Percentiles rank a stretch among this genome's conserved stretches.
These are phyloP conservation scores for Metarhizium humberi DNA, from an alignment of 2,329 filamentous ascomycete genomes.

Conservation along the genomic window DNA sequence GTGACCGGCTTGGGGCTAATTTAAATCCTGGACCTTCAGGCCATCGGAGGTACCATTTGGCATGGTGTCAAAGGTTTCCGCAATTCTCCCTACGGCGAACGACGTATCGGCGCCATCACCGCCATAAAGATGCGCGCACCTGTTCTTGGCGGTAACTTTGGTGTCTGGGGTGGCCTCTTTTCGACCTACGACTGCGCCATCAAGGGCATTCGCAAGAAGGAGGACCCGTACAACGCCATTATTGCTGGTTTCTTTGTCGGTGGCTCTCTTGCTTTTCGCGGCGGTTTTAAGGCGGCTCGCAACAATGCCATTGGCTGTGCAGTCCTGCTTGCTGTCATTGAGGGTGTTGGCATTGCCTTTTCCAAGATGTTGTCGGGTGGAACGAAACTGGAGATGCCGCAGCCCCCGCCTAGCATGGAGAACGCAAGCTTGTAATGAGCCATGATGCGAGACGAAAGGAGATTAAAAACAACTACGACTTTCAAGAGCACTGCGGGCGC, in stretches of 20 bases:
- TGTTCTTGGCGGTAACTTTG: conserved; percentile 94
- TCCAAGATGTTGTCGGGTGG: conserved; percentile 88
- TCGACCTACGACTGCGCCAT: conserved; percentile 94
- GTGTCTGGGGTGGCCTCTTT: conserved; percentile 95
- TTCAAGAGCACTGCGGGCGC: not conserved
- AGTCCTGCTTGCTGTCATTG: conserved; percentile 87
- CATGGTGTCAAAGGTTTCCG: conserved; percentile 93
- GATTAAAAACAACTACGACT: not conserved
- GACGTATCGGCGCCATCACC: conserved; percentile 89
- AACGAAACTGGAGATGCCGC: conserved; percentile 64
- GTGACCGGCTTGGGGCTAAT: not conserved
- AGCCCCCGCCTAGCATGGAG: conserved; percentile 21
- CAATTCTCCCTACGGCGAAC: conserved; percentile 85
- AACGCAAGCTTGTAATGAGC: conserved; percentile 15
- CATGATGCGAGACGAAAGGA: not conserved
- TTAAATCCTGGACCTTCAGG: conserved; percentile 30
- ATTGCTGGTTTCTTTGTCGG: conserved; percentile 96
- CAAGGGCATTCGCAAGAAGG: conserved; percentile 90
- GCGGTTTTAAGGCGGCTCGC: conserved; percentile 81
- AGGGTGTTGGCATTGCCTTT: conserved; percentile 94
- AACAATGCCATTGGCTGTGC: conserved; percentile 97
- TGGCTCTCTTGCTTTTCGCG: conserved; percentile 82
- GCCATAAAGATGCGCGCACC: conserved; percentile 96
- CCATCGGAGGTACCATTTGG: conserved; percentile 79
- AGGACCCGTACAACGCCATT: conserved; percentile 97